Conservation (phyloP, 352 stramenopile species). For the Globisporangium uncinulatum region DNA sequence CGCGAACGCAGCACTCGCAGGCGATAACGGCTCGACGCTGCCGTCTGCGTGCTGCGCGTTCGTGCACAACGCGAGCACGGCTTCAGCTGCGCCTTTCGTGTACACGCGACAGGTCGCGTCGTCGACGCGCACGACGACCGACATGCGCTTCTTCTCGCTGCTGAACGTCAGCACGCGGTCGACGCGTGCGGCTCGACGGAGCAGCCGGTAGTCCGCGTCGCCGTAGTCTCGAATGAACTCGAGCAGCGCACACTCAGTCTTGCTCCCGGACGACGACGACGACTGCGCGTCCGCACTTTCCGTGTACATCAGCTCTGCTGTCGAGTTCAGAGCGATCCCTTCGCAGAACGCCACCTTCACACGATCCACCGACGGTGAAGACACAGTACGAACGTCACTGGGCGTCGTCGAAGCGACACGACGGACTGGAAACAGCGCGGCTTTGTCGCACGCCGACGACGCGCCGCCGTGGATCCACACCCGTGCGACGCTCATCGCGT, state of each 20-base stretch:
- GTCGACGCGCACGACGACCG: conserved; percentile 39
- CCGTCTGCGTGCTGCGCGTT: conserved; percentile 64
- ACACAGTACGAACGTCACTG: too few relatives aligned
- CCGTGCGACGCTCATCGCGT: conserved; percentile 95
- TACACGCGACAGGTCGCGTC: conserved; percentile 51
- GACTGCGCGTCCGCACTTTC: not conserved
- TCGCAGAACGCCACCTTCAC: conserved; percentile 68
- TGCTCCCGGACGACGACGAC: conserved; percentile 37
- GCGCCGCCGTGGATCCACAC: conserved; percentile 57
- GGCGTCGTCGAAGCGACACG: too few relatives aligned
- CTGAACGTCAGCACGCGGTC: conserved; percentile 81
- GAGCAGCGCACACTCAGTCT: conserved; percentile 73
- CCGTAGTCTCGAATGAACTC: conserved; percentile 61
- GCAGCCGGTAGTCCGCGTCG: conserved; percentile 43
- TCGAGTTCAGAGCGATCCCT: conserved; percentile 69
- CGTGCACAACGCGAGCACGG: conserved; percentile 65
- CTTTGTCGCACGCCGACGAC: too few relatives aligned
- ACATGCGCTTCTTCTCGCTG: conserved; percentile 83
- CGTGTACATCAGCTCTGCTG: conserved; percentile 53
- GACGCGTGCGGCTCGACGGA: conserved; percentile 20
- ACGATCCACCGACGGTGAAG: conserved; percentile 31
- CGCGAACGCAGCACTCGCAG: not conserved
- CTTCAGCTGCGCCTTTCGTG: conserved; percentile 72
- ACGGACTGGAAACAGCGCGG: too few relatives aligned
- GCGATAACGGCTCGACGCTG: not conserved